Base-by-base conservation (phyloP, 257 asterid species). In the Voacanga thouarsii region DNA sequence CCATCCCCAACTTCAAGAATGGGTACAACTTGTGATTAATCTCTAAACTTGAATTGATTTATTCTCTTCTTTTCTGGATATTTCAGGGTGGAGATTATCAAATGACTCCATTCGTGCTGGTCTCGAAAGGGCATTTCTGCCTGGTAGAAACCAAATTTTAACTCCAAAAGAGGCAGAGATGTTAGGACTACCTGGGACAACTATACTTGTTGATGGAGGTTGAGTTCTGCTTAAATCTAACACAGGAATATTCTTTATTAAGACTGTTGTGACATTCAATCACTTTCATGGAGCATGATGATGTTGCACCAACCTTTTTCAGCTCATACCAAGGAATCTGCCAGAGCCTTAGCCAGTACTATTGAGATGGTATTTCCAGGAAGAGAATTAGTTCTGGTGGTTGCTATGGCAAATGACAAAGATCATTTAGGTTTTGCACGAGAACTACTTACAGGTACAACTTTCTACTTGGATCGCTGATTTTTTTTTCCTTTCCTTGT, bases 321-420 rank as follows among this genome's bases (percentile, higher is more conserved):
- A 95, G 97, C 99, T 68, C 99, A 95, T 85, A 95, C 99, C 45
- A 95, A 89, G 84, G 98, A 95, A 78, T 95, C 99, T 70, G 98
- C 97, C 70, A 84, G 81, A 82, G 97, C 98, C 56, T 88, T 95
- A 85, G 89, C 79, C 74, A 79, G 86, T 82, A 88, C 87, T 69
- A 80, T 95, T 75, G 84, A 84, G 78, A 84, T 81, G 92, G 80
- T 89, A 67, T 91, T 87, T 82, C 92, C 94, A 5, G 83, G 76
- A 70, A 80, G 89, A 69, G 85, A 88, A 83, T 66, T 94, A 85
- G 89, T 89, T 81, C 86, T 95, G 59, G 92, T 91, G 83, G 93
- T 93, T 82, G 92, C 97, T 71, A 95, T 95, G 99, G 98, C 99
- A 3, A 91, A 79, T 47, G 99, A 95, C 88, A 95, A 95, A 89